Evolutionary conservation across 352 stramenopile species (phyloP).

Genomic region (Globisporangium camurandrum): DNA sequence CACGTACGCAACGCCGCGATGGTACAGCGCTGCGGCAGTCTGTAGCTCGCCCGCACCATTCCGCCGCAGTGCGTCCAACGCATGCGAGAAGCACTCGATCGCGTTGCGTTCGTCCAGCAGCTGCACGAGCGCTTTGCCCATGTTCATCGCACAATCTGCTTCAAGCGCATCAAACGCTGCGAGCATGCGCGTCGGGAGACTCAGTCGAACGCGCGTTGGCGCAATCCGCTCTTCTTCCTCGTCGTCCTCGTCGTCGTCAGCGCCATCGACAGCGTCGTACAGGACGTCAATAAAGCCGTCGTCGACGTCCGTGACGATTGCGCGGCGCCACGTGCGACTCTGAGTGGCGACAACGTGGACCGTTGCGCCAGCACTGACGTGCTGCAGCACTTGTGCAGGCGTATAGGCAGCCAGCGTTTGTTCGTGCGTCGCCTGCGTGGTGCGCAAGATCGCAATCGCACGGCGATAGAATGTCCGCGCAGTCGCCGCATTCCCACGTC

Average conservation of each 20-base stretch:
- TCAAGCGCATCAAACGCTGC: conserved; percentile 39
- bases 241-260: conserved; percentile 69
- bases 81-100: conserved; percentile 53
- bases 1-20: conserved; percentile 57
- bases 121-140: conserved; percentile 60
- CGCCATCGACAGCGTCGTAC: conserved; percentile 38
- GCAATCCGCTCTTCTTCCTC: conserved; percentile 35
- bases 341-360: conserved; percentile 50
- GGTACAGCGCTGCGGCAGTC: conserved; percentile 53
- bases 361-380: conserved; percentile 46
- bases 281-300: conserved; percentile 40
- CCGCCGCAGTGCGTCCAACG: conserved; percentile 28
- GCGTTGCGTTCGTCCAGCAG: conserved; percentile 48
- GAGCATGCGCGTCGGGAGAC: conserved; percentile 44
- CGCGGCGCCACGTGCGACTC: conserved; percentile 27
- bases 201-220: conserved; percentile 38
- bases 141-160: conserved; percentile 78
- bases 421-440: conserved; percentile 38
- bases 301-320: conserved; percentile 65
- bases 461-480: conserved; percentile 56
- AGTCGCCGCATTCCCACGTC: conserved; percentile 45
- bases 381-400: conserved; percentile 19
- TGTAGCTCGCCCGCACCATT: no score
- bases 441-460: conserved; percentile 38
- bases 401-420: conserved; percentile 24